Evolutionary conservation across 495 filamentous ascomycete species (phyloP).

Genomic region (Daldinia loculata): DNA sequence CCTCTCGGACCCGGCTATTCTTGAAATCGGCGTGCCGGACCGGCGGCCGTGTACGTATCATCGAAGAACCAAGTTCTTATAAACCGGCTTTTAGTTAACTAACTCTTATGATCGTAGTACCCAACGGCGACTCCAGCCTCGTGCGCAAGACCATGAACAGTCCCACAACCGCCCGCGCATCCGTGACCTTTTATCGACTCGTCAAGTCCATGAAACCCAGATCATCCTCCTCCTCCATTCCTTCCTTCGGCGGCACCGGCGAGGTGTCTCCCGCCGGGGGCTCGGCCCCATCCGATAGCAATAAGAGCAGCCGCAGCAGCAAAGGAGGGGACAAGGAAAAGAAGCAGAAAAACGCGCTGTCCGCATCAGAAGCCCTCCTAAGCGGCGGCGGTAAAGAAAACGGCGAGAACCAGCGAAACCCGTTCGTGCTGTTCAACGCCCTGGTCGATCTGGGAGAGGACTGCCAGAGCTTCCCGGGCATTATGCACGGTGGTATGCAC

Average conservation of each 20-base stretch:
- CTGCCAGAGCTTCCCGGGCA: slow-evolving; percentile 63
- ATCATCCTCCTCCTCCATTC: neutral
- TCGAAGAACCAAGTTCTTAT: neutral
- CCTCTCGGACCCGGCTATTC: slow-evolving; percentile 53
- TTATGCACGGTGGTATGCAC: slow-evolving; percentile 67
- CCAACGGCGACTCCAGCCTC: slow-evolving; percentile 60
- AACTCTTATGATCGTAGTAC: slow-evolving; percentile 24
- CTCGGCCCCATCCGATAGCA: neutral
- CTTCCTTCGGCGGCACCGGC: slow-evolving; percentile 1
- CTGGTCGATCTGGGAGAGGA: slow-evolving; percentile 61
- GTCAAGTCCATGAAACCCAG: slow-evolving; percentile 32
- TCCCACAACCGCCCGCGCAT: slow-evolving; percentile 58
- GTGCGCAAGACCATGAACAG: slow-evolving; percentile 64
- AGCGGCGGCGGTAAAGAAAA: slow-evolving; percentile 24
- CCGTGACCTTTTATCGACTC: slow-evolving; percentile 53
- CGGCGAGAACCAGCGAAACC: slow-evolving; percentile 38
- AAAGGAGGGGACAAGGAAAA: neutral
- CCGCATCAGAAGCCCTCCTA: slow-evolving; percentile 10
- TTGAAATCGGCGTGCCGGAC: slow-evolving; percentile 51
- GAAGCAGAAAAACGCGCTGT: neutral
- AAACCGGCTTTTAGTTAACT: neutral
- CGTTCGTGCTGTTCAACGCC: slow-evolving; percentile 54
- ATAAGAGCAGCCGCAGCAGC: neutral
- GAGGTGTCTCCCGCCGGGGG: slow-evolving; percentile 3
- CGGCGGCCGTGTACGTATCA: slow-evolving; percentile 47